Conservation (phyloP, 2,329 filamentous ascomycete genomes). For the Penicillium janthinellum region DNA sequence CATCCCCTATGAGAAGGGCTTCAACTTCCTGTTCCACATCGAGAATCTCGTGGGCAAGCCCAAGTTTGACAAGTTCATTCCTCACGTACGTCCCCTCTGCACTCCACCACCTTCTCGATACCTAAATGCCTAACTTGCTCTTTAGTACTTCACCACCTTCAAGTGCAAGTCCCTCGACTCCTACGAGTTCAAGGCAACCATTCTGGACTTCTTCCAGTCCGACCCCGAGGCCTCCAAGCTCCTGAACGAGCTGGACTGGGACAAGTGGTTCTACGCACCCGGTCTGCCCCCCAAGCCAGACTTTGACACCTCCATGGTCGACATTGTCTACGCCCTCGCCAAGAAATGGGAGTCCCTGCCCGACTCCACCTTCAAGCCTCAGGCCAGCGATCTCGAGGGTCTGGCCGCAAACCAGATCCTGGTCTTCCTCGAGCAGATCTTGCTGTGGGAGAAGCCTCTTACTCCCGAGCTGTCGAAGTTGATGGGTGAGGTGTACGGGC, state of each 20-base stretch:
- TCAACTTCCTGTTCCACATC: conserved; percentile 88
- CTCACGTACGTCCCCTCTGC: conserved; percentile 55
- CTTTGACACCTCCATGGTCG: conserved; percentile 85
- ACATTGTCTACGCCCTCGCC: conserved; percentile 80
- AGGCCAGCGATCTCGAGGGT: conserved; percentile 65
- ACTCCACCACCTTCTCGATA: not conserved
- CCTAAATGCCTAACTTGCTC: conserved; percentile 7
- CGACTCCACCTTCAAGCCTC: conserved; percentile 59
- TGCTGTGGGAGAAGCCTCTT: conserved; percentile 67
- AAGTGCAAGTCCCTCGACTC: conserved; percentile 86
- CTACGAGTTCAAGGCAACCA: conserved; percentile 88
- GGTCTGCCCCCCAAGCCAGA: conserved; percentile 87
- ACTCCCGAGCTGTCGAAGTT: conserved; percentile 65
- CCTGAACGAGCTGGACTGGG: conserved; percentile 78
- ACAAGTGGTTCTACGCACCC: conserved; percentile 83
- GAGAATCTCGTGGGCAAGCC: conserved; percentile 80
- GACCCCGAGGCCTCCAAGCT: conserved; percentile 66
- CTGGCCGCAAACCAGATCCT: conserved; percentile 88
- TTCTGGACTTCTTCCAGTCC: conserved; percentile 77
- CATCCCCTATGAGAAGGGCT: conserved; percentile 94
- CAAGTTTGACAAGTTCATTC: conserved; percentile 95
- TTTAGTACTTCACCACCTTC: conserved; percentile 79
- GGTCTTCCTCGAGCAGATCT: conserved; percentile 82
- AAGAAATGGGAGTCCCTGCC: conserved; percentile 71
- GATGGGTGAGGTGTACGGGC: conserved; percentile 75